These are phyloP conservation scores for Xylariomycetidae sp. DNA, from an alignment of 2,329 filamentous ascomycete species.

Conservation along the genomic window DNA sequence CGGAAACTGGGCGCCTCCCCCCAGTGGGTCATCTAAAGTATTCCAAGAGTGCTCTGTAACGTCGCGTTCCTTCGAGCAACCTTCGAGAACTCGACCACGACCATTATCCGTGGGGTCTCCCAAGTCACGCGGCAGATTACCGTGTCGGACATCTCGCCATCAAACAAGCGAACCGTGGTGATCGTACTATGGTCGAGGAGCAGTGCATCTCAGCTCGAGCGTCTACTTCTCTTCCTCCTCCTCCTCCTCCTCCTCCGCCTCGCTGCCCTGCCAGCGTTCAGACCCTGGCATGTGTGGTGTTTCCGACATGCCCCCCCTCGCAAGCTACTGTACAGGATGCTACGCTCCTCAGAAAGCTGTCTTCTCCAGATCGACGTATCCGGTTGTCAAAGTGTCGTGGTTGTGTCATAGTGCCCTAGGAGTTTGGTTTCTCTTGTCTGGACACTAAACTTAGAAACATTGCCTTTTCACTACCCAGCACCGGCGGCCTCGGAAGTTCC, in stretches of 20 bases:
- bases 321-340: slow-evolving; percentile 12
- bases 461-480: too few relatives aligned
- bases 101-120: too few relatives aligned
- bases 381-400: slow-evolving; percentile 22
- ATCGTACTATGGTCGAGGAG: slow-evolving; percentile 9
- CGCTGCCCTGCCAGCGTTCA: slow-evolving; percentile 14
- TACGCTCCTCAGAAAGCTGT: slow-evolving; percentile 17
- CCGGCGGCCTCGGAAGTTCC: too few relatives aligned
- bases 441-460: not conserved
- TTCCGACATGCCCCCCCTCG: slow-evolving; percentile 21
- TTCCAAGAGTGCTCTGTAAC: too few relatives aligned
- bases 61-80: too few relatives aligned
- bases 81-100: too few relatives aligned
- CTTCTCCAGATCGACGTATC: slow-evolving; percentile 29
- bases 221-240: slow-evolving; percentile 6
- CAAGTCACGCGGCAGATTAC: slow-evolving; percentile 10
- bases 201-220: slow-evolving; percentile 13
- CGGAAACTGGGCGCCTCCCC: too few relatives aligned
- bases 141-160: slow-evolving; percentile 13
- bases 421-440: slow-evolving; percentile 4
- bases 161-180: slow-evolving; percentile 17
- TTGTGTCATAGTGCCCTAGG: slow-evolving; percentile 22
- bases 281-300: slow-evolving; percentile 19
- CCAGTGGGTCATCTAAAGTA: too few relatives aligned
- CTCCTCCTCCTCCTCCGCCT: slow-evolving; percentile 10